Percentiles rank a stretch among this genome's conserved stretches.
Conservation (phyloP, 345 rosid species). For the Citrus maxima region DNA sequence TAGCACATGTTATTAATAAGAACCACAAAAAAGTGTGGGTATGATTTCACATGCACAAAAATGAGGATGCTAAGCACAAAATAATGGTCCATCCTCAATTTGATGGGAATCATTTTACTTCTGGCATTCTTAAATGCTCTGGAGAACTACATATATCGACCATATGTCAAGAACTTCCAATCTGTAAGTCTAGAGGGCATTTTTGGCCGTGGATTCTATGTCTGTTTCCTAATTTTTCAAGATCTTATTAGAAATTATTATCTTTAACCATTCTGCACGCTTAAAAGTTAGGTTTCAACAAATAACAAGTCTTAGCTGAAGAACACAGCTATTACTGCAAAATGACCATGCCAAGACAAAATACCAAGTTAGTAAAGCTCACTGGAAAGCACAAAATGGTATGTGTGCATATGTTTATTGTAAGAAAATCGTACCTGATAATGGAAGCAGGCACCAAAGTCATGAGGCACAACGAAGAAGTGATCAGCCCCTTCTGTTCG, state of each 20-base stretch:
- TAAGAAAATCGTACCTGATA: conserved; percentile 52
- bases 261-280: background rate
- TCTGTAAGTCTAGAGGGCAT: background rate
- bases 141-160: background rate
- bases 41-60: background rate
- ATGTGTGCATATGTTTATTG: background rate
- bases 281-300: background rate
- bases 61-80: background rate
- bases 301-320: background rate
- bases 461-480: conserved; percentile 94
- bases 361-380: background rate
- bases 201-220: background rate
- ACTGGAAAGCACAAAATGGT: background rate
- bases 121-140: background rate
- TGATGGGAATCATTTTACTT: background rate
- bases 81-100: background rate
- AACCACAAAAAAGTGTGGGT: background rate
- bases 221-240: background rate
- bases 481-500: conserved; percentile 93
- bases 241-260: background rate
- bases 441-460: conserved; percentile 95
- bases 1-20: background rate
- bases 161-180: background rate
- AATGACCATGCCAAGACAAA: background rate
- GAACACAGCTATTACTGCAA: background rate